Evolutionary conservation across 805 yeast species (phyloP), one percentile per base, ranked within the genome.

Genomic region (Ogataea naganishii): DNA sequence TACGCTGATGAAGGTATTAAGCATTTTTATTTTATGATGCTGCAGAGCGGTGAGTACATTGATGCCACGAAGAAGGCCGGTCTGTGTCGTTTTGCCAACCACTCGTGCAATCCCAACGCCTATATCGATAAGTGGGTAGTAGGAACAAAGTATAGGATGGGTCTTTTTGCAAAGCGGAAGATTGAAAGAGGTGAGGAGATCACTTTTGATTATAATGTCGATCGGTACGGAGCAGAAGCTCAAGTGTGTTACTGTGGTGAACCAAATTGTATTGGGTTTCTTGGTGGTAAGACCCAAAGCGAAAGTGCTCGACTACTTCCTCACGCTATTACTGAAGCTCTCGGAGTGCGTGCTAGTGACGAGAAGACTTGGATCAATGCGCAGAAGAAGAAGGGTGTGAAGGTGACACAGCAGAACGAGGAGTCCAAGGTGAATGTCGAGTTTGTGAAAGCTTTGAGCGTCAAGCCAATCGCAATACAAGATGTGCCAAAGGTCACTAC

Each of bases 101-200:
- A 89, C 57, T 84, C 95, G 14, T 89, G 98, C 55, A 77, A 73
- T 46, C 98, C 98, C 9, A 92, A 92, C 53, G 89, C 95, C 14
- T 84, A 72, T 45, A 95, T 89, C 24, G 96, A 89, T 54, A 89
- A 89, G 60, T 89, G 98, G 98, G 92, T 88, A 12, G 97, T 89
- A 10, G 86, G 86, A 18, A 83, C 81, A 36, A 80, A 84, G 50
- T 64, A 85, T 34, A 69, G 85, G 40, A 92, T 92, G 97, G 98
- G 97, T 18, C 81, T 89, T 15, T 92, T 89, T 51, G 83, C 96
- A 29, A 81, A 81, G 42, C 64, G 95, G 39, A 56, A 64, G 17
- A 84, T 89, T 30, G 26, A 40, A 6, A 53, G 55, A 35, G 96
- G 95, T 32, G 97, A 92, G 54, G 98, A 89, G 51, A 74, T 89